Evolutionary conservation across 257 asterid species (phyloP).

Genomic region (Cynanchum wilfordii): DNA sequence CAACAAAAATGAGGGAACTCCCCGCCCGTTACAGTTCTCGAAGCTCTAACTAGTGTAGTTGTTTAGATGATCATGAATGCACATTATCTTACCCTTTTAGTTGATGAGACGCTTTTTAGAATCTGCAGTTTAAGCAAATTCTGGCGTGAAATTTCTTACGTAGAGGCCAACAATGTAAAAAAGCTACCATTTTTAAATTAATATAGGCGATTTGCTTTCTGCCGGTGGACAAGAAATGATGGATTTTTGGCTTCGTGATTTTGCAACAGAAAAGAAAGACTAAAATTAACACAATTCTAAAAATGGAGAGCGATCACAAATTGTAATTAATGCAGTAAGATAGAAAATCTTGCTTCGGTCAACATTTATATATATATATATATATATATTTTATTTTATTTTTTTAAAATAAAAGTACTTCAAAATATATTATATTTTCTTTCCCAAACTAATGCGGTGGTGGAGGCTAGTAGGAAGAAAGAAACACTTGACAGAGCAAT

Average conservation of each 20-base stretch:
- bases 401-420: no score
- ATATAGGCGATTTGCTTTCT: not conserved
- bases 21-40: not conserved
- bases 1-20: not conserved
- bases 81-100: no score
- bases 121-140: not conserved
- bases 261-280: no score
- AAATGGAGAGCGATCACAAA: not conserved
- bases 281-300: not conserved
- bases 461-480: no score
- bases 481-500: no score
- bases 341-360: no score
- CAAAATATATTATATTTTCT: no score
- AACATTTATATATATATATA: no score
- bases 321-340: not conserved
- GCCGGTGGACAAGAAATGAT: not conserved
- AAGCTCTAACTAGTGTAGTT: no score
- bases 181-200: not conserved
- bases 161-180: not conserved
- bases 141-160: not conserved
- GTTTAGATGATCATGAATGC: no score
- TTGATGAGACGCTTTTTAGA: not conserved
- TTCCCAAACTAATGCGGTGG: no score
- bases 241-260: not conserved
- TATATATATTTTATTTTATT: no score